Conservation (phyloP, 2,329 filamentous ascomycete genomes). For the Pyricularia grisea region DNA sequence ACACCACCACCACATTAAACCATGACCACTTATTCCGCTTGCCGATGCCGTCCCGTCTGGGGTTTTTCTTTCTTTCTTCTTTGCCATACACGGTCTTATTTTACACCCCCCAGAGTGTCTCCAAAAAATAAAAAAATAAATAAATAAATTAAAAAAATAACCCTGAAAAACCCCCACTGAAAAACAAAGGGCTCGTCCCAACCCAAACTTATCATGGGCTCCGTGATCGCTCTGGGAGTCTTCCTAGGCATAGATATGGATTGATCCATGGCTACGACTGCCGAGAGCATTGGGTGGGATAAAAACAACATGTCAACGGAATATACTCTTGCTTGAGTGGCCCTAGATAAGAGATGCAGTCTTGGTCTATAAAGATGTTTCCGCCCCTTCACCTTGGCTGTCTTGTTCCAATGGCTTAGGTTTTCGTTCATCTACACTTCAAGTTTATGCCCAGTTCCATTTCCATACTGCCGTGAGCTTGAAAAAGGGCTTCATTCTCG, state of each 20-base stretch:
- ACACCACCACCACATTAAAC: neutral
- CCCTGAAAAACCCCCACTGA: neutral
- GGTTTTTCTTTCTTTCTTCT: neutral
- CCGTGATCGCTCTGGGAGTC: neutral
- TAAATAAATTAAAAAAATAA: too few relatives aligned
- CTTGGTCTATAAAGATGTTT: conserved; percentile 1
- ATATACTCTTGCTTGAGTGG: neutral
- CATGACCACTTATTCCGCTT: neutral
- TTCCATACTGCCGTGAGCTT: neutral
- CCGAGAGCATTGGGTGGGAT: neutral
- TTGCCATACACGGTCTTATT: neutral
- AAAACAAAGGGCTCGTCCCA: neutral
- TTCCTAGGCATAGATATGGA: neutral
- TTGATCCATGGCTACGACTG: neutral
- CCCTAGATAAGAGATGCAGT: neutral
- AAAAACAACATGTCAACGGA: conserved; percentile 1
- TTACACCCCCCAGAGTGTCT: neutral
- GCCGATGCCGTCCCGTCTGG: neutral
- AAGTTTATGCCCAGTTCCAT: neutral
- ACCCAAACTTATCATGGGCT: neutral
- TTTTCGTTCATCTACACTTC: neutral
- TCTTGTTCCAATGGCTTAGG: neutral
- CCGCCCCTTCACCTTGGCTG: neutral
- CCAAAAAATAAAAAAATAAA: neutral
- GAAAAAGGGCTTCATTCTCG: neutral